Percentiles rank a stretch among this genome's conserved stretches.
Evolutionary conservation across 1,284 basidiomycete species (phyloP).

Genomic region (Blastosporella zonata): DNA sequence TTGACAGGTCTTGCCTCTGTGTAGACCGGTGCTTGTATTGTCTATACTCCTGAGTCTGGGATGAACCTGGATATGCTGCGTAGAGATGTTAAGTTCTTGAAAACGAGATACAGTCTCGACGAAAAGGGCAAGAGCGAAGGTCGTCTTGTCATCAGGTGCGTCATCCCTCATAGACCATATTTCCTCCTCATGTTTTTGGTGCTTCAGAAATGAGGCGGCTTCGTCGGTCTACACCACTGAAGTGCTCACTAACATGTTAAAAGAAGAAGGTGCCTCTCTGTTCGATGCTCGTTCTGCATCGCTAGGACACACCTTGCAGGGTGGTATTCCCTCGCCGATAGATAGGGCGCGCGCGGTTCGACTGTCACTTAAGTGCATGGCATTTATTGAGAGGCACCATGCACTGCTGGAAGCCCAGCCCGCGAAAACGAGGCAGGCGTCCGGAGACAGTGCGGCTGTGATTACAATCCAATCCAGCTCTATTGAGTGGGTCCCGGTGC

Average conservation of each 20-base stretch:
- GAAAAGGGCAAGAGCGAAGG: constrained; percentile 90
- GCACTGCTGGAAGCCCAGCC: constrained; percentile 44
- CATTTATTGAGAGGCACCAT: constrained; percentile 88
- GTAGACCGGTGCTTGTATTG: constrained; percentile 86
- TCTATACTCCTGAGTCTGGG: constrained; percentile 93
- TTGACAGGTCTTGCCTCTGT: constrained; percentile 1
- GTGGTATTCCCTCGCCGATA: constrained; percentile 90
- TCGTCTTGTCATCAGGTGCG: constrained; percentile 84
- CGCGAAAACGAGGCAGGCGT: constrained; percentile 48
- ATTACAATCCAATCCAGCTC: constrained; percentile 86
- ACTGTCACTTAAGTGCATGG: constrained; percentile 89
- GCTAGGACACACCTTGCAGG: constrained; percentile 95
- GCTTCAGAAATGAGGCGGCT: constrained; percentile 76
- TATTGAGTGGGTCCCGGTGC: constrained; percentile 80
- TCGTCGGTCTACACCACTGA: constrained; percentile 91
- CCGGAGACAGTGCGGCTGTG: constrained; percentile 75
- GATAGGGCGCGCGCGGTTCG: constrained; percentile 92
- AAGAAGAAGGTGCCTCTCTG: constrained; percentile 87
- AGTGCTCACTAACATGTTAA: constrained; percentile 90
- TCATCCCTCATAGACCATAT: constrained; percentile 4
- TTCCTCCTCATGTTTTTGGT: constrained; percentile 1
- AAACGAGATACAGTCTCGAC: constrained; percentile 84
- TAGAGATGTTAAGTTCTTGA: constrained; percentile 88
- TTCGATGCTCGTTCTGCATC: constrained; percentile 95
- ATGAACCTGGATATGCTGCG: constrained; percentile 82